Evolutionary conservation across 352 stramenopile species (phyloP), one percentile per base, ranked within the genome.

Genomic region (Pythium phragmiticola): DNA sequence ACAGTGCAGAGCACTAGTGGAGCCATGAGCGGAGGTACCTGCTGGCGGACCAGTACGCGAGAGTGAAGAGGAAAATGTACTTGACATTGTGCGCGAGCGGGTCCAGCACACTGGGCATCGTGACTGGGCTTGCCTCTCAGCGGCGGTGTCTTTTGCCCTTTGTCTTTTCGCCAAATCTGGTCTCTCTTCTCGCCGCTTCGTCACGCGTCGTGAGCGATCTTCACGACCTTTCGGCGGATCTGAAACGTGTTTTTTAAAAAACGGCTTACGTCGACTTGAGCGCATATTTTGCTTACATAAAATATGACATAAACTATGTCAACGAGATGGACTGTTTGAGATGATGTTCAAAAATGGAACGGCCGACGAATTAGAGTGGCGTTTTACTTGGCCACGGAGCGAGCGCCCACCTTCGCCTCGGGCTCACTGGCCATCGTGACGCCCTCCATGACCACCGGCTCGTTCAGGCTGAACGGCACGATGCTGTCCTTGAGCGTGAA

Each of bases 1-100:
- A 16, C 8, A 13, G 37, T 59, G 7, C 23, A 11, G 3, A n/a
- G 21, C 4, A 51, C 5, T 13, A 21, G 3, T 3, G 42, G 12
- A 23, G 5, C 6, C 4, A 34, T 53, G 34, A 16, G 19, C 28
- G 13, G 9, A 14, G 19, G 19, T 53, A 89, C 80, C 80, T 89
- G 64, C 60, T 85, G 43, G 81, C 76, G 23, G 78, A 73, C 68
- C 72, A 87, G 72, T 82, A 90, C 50, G 70, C 59, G 53, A 88
- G 66, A 11, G 83, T 89, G 70, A 92, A 92, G 60, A 90, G 58
- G 66, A 88, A 82, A 28, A 81, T 68, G 43, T 84, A 82, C 74
- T 84, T 80, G 54, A 89, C 75, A 39, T 92, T 92, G 68, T 88
- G 77, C 58, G 89, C 81, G n/a, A 76, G 64, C 39, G 36, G 63